Conservation (phyloP, 2,329 filamentous ascomycete genomes). For the Phoma sp. region DNA sequence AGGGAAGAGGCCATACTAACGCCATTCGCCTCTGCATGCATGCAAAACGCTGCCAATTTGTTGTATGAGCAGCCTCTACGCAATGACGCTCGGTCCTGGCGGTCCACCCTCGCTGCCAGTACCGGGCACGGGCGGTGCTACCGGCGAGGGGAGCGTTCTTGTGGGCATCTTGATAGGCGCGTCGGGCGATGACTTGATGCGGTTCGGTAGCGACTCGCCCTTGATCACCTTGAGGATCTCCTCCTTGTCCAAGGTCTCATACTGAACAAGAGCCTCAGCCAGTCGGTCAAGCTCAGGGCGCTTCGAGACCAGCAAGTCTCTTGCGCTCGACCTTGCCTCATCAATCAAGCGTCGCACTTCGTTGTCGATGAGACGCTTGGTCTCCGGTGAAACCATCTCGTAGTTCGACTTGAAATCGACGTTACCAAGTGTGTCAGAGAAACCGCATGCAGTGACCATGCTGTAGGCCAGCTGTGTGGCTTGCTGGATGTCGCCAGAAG, state of each 20-base stretch:
- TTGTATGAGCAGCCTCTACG: neutral
- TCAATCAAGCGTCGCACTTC: conserved; percentile 88
- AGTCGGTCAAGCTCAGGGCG: conserved; percentile 86
- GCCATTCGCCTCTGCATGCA: conserved; percentile 22
- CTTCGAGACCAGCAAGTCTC: conserved; percentile 72
- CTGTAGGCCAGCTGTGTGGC: conserved; percentile 84
- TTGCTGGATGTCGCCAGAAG: conserved; percentile 78
- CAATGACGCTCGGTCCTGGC: conserved; percentile 10
- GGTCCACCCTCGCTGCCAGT: conserved; percentile 16
- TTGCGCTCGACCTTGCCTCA: conserved; percentile 78
- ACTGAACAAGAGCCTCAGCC: conserved; percentile 88
- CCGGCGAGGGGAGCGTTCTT: conserved; percentile 25
- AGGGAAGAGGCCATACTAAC: conserved; percentile 18
- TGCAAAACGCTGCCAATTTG: conserved; percentile 4
- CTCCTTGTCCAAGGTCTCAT: conserved; percentile 86
- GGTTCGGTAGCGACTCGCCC: conserved; percentile 79
- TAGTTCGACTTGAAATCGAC: conserved; percentile 87
- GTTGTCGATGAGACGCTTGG: conserved; percentile 82
- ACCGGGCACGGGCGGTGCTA: conserved; percentile 28
- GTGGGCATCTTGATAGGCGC: conserved; percentile 73
- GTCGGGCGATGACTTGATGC: conserved; percentile 64
- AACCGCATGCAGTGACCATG: conserved; percentile 89
- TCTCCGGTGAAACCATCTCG: conserved; percentile 80
- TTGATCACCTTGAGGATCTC: conserved; percentile 91
- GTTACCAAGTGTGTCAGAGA: conserved; percentile 86